phyloP scores from a whole-genome alignment of 1,139 yeast species.

The Saccharomyces hybrid region DNA sequence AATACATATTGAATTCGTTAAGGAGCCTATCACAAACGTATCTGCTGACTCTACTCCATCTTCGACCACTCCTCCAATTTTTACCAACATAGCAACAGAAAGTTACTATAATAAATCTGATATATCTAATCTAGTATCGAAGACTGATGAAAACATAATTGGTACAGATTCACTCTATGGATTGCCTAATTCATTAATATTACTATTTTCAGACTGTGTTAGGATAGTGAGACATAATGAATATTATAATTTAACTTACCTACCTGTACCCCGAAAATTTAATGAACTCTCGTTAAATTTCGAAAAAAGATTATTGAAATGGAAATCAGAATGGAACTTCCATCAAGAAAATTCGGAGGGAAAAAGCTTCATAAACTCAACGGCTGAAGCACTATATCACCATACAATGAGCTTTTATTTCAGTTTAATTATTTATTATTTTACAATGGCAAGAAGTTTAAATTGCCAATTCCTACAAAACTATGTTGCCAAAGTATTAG shows the following conservation, averaged over 20 bases:
- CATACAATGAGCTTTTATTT: slow-evolving; percentile 76
- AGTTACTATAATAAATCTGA: slow-evolving; percentile 19
- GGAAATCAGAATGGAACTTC: slow-evolving; percentile 53
- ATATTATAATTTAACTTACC: slow-evolving; percentile 35
- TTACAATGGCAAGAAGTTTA: slow-evolving; percentile 52
- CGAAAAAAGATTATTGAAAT: slow-evolving; percentile 45
- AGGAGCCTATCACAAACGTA: not conserved
- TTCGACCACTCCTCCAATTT: slow-evolving; percentile 16
- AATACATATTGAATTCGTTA: slow-evolving; percentile 19
- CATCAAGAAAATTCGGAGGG: slow-evolving; percentile 15
- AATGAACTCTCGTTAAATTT: slow-evolving; percentile 41
- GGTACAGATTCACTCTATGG: slow-evolving; percentile 82
- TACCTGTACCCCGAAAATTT: slow-evolving; percentile 32
- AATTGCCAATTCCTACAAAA: slow-evolving; percentile 40
- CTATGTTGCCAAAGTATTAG: slow-evolving; percentile 52
- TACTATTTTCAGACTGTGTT: slow-evolving; percentile 64
- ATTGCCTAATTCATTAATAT: slow-evolving; percentile 69
- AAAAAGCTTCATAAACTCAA: slow-evolving; percentile 37
- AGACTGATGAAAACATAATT: slow-evolving; percentile 28
- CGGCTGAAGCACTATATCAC: slow-evolving; percentile 70
- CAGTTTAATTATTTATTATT: slow-evolving; percentile 67
- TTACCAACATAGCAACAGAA: slow-evolving; percentile 19
- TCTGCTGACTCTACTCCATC: slow-evolving; percentile 1
- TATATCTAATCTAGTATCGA: slow-evolving; percentile 28
- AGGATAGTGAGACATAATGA: slow-evolving; percentile 55